phyloP scores from a whole-genome alignment of 371 early-diverging fungal species.

The Rhizopus delemar region DNA sequence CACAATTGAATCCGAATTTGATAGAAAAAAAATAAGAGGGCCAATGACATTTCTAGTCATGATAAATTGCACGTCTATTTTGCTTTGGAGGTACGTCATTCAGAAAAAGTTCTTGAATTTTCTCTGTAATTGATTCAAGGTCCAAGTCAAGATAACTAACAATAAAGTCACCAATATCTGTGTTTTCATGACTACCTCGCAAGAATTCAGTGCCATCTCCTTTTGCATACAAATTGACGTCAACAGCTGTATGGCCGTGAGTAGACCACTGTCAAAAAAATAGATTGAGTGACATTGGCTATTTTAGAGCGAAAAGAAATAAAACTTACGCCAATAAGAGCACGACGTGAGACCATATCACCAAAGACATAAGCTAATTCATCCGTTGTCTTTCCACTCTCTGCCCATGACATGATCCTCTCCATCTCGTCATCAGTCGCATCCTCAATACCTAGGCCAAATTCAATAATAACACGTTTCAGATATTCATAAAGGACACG shows the following conservation, averaged over 20 bases:
- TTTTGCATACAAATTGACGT: slow-evolving; percentile 88
- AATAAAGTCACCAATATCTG: slow-evolving; percentile 83
- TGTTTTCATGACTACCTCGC: slow-evolving; percentile 81
- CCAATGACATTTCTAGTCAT: not conserved
- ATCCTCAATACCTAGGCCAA: slow-evolving; percentile 70
- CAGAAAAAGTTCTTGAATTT: slow-evolving; percentile 2
- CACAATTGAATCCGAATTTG: not conserved
- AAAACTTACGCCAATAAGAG: slow-evolving; percentile 66
- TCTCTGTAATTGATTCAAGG: slow-evolving; percentile 60
- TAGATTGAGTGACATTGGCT: too few species aligned
- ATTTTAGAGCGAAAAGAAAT: too few species aligned
- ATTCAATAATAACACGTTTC: slow-evolving; percentile 52
- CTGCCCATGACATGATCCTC: slow-evolving; percentile 43
- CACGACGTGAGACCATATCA: slow-evolving; percentile 71
- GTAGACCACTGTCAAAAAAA: slow-evolving; percentile 72
- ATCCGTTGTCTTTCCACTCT: slow-evolving; percentile 16
- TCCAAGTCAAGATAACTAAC: slow-evolving; percentile 62
- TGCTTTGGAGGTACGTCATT: not conserved
- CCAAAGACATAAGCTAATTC: slow-evolving; percentile 58
- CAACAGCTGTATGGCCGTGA: slow-evolving; percentile 90
- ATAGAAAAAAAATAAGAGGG: too few species aligned
- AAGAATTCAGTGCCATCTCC: slow-evolving; percentile 54
- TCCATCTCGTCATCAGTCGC: slow-evolving; percentile 58
- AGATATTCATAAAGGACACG: slow-evolving; percentile 18
- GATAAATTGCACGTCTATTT: not conserved